Base-by-base conservation (phyloP, 148 eudicot genomes). In the Fagopyrum tataricum region DNA sequence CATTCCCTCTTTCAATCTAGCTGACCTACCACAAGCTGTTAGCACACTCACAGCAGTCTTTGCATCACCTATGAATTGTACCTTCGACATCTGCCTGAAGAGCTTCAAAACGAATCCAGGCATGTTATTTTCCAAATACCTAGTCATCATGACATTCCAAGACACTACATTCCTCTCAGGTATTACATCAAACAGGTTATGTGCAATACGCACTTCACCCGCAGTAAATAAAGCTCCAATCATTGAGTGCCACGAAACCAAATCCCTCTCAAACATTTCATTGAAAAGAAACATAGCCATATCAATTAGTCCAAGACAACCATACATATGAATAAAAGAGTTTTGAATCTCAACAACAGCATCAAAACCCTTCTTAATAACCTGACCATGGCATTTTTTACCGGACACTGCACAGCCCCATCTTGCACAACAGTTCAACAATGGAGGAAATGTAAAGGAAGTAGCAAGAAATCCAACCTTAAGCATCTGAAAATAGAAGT, bases 251-350 rank as follows among this genome's bases (percentile, higher is more conserved):
- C 93, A 90, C 1, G 96, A 78, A 41, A 90, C 84, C 64, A 70
- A 40, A 76, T 84, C 96, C 56, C 79, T 84, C 44, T 44, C 76
- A 21, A 39, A 21, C 93, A 92, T 85, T 77, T 82, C 88, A 71
- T 62, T 89, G 67, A 90, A 85, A 75, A 92, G 74, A 56, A 74
- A 70, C 71, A 67, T 20, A 2, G 89, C 91, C 78, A 40, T 37
- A 41, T 81, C 79, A 75, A 84, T 79, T 7, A 74, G 10, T 71
- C 90, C 91, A 88, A 84, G 83, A 79, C 85, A 79, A 69, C 76
- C 82, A 72, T 90, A 92, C 75, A 90, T 78, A 84, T 93, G 90
- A 77, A 93, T 80, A 83, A 88, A 79, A 51, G 98, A 87, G 73
- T 90, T 90, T 81, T 78, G 81, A 11, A 92, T 82, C 4, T 72